These are phyloP conservation scores for Taphrina flavorubra DNA, from an alignment of 1,139 yeast species.

Conservation along the genomic window DNA sequence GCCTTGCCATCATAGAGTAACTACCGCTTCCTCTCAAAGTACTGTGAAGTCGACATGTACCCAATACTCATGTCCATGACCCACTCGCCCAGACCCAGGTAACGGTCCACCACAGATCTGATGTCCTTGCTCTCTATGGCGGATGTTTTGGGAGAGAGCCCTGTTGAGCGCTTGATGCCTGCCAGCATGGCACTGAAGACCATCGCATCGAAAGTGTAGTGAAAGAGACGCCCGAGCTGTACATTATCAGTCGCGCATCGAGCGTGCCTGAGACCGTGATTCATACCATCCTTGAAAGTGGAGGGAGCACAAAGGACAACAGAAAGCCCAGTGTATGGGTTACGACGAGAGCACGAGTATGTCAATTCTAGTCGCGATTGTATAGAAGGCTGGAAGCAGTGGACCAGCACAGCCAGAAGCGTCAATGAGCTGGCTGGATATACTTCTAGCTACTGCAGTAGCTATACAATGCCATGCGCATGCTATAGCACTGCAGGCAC, in stretches of 20 bases:
- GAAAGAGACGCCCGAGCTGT: constrained; percentile 55
- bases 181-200: constrained; percentile 83
- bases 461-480: no score
- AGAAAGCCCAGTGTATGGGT: constrained; percentile 10
- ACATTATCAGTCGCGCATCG: constrained; percentile 34
- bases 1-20: not conserved
- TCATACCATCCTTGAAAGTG: constrained; percentile 19
- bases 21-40: constrained; percentile 67
- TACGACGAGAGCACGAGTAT: no score
- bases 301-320: not conserved
- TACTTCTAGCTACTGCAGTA: not conserved
- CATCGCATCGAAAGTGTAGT: constrained; percentile 73
- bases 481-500: not conserved
- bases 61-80: constrained; percentile 76
- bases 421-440: not conserved
- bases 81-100: constrained; percentile 84
- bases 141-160: constrained; percentile 61
- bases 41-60: constrained; percentile 71
- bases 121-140: constrained; percentile 58
- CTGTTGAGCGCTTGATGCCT: constrained; percentile 87
- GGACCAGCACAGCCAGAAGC: no score
- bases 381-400: no score
- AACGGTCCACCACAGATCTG: constrained; percentile 65
- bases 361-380: no score
- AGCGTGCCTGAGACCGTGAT: not conserved